These are phyloP conservation scores for Oryza glaberrima DNA, from an alignment of 176 grass and related monocot species.

Conservation along the genomic window DNA sequence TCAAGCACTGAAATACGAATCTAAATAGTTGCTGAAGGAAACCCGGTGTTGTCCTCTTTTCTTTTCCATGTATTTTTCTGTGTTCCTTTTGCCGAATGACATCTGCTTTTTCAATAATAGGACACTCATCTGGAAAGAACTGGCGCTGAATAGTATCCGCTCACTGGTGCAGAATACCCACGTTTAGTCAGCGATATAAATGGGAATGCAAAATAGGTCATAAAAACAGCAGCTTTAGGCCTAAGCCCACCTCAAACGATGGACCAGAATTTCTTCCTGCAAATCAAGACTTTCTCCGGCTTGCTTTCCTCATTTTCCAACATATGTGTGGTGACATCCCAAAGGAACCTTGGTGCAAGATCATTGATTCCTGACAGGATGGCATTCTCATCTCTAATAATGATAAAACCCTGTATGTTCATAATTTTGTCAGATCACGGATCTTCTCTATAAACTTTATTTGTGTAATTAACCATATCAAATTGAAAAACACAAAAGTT, in stretches of 20 bases:
- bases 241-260: constrained; percentile 60
- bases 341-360: constrained; percentile 89
- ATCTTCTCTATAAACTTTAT: neutral
- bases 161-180: neutral
- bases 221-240: neutral
- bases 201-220: neutral
- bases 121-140: neutral
- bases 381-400: constrained; percentile 77
- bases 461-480: constrained; percentile 8
- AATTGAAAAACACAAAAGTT: constrained; percentile 10
- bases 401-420: constrained; percentile 72
- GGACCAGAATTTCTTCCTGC: constrained; percentile 94
- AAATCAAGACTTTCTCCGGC: constrained; percentile 66
- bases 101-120: neutral
- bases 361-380: constrained; percentile 73
- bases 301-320: constrained; percentile 68
- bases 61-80: neutral
- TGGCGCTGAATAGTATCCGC: neutral
- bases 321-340: constrained; percentile 69
- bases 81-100: neutral
- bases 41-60: neutral
- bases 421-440: constrained; percentile 29
- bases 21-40: neutral
- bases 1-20: neutral
- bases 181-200: constrained; percentile 2